Conservation (phyloP, 768 basidiomycete species). For the Tricholoma flavovirens region DNA sequence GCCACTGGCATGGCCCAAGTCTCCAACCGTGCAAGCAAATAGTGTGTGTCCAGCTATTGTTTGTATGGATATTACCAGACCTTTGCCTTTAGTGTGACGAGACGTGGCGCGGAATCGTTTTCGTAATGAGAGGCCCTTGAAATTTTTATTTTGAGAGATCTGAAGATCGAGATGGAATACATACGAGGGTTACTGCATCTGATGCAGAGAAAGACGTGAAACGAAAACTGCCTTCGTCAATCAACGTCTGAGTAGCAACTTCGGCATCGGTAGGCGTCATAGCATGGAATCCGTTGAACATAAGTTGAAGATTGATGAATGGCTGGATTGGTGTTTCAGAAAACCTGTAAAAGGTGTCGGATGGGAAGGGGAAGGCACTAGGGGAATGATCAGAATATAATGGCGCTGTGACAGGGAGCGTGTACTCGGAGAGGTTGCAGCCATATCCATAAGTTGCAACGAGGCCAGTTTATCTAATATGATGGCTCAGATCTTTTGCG, state of each 20-base stretch:
- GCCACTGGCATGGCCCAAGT: slow-evolving; percentile 60
- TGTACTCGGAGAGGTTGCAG: slow-evolving; percentile 6
- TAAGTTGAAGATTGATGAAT: slow-evolving; percentile 20
- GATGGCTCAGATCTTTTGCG: slow-evolving; percentile 10
- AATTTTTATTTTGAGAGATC: neutral
- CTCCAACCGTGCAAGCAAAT: slow-evolving; percentile 81
- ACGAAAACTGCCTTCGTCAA: slow-evolving; percentile 64
- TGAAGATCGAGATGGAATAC: slow-evolving; percentile 5
- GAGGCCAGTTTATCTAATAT: slow-evolving; percentile 21
- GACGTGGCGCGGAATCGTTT: slow-evolving; percentile 76
- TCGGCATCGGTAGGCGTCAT: slow-evolving; percentile 68
- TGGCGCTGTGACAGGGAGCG: slow-evolving; percentile 9
- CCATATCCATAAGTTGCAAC: slow-evolving; percentile 9
- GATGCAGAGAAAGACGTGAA: slow-evolving; percentile 70
- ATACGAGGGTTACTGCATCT: slow-evolving; percentile 73
- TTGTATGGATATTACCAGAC: slow-evolving; percentile 76
- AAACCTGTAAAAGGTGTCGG: neutral
- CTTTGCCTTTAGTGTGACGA: slow-evolving; percentile 71
- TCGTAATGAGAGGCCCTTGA: slow-evolving; percentile 63
- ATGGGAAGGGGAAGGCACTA: neutral
- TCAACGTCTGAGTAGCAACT: slow-evolving; percentile 62
- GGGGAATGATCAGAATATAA: slow-evolving; percentile 4
- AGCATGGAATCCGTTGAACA: slow-evolving; percentile 61
- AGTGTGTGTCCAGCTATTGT: slow-evolving; percentile 72
- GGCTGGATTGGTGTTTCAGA: neutral